Evolutionary conservation across 2,329 filamentous ascomycete genomes (phyloP), one percentile per base, ranked within the genome.

Genomic region (Plectosphaerella cucumerina): DNA sequence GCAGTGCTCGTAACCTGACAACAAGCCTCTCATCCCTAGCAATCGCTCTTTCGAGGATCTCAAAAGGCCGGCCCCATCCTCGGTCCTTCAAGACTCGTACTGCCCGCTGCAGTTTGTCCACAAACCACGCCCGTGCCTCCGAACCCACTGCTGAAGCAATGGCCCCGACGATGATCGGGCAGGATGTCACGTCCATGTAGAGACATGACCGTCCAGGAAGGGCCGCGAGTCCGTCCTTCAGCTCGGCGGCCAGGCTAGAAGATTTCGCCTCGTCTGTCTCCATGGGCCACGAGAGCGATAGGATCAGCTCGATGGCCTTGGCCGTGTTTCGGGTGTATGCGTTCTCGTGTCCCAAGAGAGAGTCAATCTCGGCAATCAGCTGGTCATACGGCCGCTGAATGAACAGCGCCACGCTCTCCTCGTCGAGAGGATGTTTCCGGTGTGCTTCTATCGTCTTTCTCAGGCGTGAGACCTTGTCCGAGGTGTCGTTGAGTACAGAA

Each of bases 151-250:
- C 43, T 9, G 52, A 35, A 31, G 23, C 42, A 11, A 49, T 14
- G n/a, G 49, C 49, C 1, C 52, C 52, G 4, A 54, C 11, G 8
- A 54, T 44, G 49, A 51, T 17, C 20, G 39, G 49, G 21, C 46
- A 51, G 2, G 52, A 54, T n/a, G 52, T 47, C 12, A 54, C 17
- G 34, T 54, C 52, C 46, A 54, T 46, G 37, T 47, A 54, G 10
- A 34, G 43, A 21, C 52, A 54, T 10, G 43, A 42, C 23, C 26
- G 20, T 11, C 23, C 17, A 1, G 43, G 34, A 2, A 31, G 22
- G 14, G 14, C 17, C 6, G 12, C 15, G 2, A 49, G 21, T 2
- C 39, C 50, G 4, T 31, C 20, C 18, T 23, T 26, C 18, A 52
- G 33, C 33, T 41, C 47, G 11, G 5, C 21, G 34, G 42, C 47